Conservation (phyloP, 371 early-diverging fungal genomes). For the Mucor lusitanicus region DNA sequence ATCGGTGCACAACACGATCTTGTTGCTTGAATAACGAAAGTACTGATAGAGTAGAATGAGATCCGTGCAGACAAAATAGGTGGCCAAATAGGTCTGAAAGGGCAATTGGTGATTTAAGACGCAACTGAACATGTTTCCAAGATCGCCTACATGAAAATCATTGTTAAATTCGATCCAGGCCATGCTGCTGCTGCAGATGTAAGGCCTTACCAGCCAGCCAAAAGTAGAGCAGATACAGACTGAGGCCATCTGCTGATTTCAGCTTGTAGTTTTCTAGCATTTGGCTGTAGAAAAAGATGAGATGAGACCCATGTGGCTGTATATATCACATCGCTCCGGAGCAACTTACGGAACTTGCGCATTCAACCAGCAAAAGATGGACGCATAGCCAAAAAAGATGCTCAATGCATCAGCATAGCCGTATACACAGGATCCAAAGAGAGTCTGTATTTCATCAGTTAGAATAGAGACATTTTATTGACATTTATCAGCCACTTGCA, state of each 20-base stretch:
- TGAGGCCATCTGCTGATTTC: slow-evolving; percentile 54
- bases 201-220: slow-evolving; percentile 61
- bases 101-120: slow-evolving; percentile 57
- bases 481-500: slow-evolving; percentile 9
- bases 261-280: slow-evolving; percentile 56
- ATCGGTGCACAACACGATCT: neutral
- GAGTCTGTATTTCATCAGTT: slow-evolving; percentile 5
- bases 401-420: slow-evolving; percentile 26
- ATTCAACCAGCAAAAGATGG: slow-evolving; percentile 34
- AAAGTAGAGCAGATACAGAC: slow-evolving; percentile 57
- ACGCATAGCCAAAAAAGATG: slow-evolving; percentile 21
- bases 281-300: slow-evolving; percentile 47
- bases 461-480: neutral
- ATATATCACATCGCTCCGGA: neutral
- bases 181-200: neutral
- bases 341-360: slow-evolving; percentile 32
- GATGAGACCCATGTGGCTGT: neutral
- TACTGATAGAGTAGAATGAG: slow-evolving; percentile 26
- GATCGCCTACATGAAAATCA: slow-evolving; percentile 53
- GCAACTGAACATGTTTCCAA: slow-evolving; percentile 69
- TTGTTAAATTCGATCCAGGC: neutral
- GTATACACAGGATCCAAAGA: slow-evolving; percentile 25
- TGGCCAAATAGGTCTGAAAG: slow-evolving; percentile 24
- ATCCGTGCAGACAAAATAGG: slow-evolving; percentile 24
- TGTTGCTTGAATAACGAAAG: slow-evolving; percentile 13